A percentile compares a stretch with the other conserved stretches of the same genome.
Evolutionary conservation across 164 flowering plant genomes (phyloP).

Genomic region (Cinnamomum micranthum): DNA sequence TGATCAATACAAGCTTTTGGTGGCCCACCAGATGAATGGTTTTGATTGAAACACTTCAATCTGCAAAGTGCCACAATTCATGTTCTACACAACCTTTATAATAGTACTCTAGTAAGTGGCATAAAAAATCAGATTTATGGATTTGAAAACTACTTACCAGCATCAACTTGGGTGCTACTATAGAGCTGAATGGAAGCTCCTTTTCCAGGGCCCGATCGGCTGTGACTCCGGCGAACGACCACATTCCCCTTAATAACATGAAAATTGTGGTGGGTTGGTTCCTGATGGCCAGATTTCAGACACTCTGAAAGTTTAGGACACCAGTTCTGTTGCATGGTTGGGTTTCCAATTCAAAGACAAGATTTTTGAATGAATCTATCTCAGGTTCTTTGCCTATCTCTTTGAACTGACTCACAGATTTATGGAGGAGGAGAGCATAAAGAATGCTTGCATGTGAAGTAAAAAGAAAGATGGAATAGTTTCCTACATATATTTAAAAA

Average conservation of each 20-base stretch:
- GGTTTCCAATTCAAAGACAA: background rate
- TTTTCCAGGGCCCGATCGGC: conserved; percentile 30
- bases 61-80: conserved; percentile 13
- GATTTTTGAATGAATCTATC: background rate
- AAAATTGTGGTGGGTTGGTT: background rate
- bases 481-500: background rate
- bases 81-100: background rate
- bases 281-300: background rate
- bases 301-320: conserved; percentile 6
- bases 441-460: conserved; percentile 21
- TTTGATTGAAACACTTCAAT: background rate
- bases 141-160: conserved; percentile 25
- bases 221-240: conserved; percentile 7
- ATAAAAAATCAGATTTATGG: background rate
- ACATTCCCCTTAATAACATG: conserved; percentile 15
- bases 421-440: conserved; percentile 3
- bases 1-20: no score
- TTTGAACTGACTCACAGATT: background rate
- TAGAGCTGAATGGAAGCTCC: conserved; percentile 34
- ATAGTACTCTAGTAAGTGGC: background rate
- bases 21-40: no score
- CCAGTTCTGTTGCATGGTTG: conserved; percentile 12
- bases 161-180: conserved; percentile 32
- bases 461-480: conserved; percentile 3
- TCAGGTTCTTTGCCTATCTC: background rate